Evolutionary conservation across 106 monocot species (phyloP).

Genomic region (Triglochin maritima): DNA sequence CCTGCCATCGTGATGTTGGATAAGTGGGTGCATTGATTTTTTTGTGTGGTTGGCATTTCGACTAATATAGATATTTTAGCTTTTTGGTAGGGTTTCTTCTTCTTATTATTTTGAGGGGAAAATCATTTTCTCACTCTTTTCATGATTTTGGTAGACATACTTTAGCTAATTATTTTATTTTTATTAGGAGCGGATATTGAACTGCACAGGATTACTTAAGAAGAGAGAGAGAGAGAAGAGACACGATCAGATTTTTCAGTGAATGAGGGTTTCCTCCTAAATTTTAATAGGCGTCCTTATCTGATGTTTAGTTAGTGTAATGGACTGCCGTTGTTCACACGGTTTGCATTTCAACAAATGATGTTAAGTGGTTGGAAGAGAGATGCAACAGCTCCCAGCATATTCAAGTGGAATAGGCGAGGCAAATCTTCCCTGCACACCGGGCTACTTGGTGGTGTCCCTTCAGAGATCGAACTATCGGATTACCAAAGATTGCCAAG

Average conservation of each 20-base stretch:
- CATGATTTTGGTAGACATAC: background rate
- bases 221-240: too few relatives aligned
- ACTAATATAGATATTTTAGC: too few relatives aligned
- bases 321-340: conserved; percentile 32
- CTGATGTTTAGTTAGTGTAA: conserved; percentile 42
- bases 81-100: too few relatives aligned
- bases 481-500: conserved; percentile 54
- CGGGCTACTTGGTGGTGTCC: conserved; percentile 41
- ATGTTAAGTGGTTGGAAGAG: conserved; percentile 48
- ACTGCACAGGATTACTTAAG: too few relatives aligned
- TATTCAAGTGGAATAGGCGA: conserved; percentile 48
- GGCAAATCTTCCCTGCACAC: conserved; percentile 36
- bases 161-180: background rate
- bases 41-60: too few relatives aligned
- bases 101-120: too few relatives aligned
- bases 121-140: background rate
- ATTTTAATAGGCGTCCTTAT: conserved; percentile 6
- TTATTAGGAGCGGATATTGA: background rate
- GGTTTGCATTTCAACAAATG: conserved; percentile 31
- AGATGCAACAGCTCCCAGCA: conserved; percentile 16
- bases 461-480: conserved; percentile 79
- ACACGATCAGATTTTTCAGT: background rate
- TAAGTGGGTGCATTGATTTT: too few relatives aligned
- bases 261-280: background rate
- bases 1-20: too few relatives aligned